A percentile compares a stretch with the other conserved stretches of the same genome.
Conservation (phyloP, 169 alveolate species). For the Sarcocystis neurona region DNA sequence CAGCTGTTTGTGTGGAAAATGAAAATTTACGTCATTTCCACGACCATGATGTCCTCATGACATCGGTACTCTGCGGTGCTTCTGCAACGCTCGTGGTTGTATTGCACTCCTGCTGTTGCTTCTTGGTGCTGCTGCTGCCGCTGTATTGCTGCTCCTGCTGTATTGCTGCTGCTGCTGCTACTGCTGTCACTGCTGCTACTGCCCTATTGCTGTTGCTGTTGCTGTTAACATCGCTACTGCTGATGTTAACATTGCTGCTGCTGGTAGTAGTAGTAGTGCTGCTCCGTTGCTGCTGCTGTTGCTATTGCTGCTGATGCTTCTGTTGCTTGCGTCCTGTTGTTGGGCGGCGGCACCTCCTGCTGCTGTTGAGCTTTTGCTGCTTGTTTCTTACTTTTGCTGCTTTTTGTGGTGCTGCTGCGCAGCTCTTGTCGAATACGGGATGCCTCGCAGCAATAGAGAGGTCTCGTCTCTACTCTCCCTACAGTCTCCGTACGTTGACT, state of each 20-base stretch:
- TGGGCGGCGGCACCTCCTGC: neutral
- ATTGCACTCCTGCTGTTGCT: no score
- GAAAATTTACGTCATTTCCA: no score
- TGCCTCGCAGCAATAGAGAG: neutral
- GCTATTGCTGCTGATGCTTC: neutral
- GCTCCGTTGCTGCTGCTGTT: neutral
- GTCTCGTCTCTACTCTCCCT: neutral
- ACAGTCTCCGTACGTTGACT: slow-evolving; percentile 5
- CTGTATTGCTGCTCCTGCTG: neutral
- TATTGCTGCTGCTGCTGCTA: neutral
- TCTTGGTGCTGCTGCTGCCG: slow-evolving; percentile 26
- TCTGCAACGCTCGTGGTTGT: no score
- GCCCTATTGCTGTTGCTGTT: no score
- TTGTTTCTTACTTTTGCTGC: neutral
- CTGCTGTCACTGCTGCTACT: neutral
- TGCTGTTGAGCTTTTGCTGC: neutral
- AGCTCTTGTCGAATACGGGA: neutral
- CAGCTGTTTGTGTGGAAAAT: no score
- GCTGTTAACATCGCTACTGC: neutral
- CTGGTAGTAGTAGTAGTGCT: no score
- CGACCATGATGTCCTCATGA: no score
- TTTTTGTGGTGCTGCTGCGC: no score
- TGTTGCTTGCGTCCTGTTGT: no score
- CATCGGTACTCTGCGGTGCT: no score
- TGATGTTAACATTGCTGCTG: neutral